Conservation (phyloP, 2,329 filamentous ascomycete genomes). For the Dactylella cylindrospora region DNA sequence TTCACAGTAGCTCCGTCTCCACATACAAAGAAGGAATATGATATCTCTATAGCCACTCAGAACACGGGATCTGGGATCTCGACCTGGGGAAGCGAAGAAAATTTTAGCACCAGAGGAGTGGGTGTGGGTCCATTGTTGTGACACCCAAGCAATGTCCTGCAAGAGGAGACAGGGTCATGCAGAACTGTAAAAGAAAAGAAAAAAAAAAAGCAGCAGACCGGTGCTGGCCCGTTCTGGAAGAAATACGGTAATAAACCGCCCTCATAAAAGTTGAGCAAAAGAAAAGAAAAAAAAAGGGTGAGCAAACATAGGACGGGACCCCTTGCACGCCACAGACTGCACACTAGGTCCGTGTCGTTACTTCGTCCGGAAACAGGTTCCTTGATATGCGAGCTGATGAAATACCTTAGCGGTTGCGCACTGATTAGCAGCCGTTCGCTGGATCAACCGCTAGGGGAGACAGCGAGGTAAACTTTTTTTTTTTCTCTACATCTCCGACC, state of each 20-base stretch:
- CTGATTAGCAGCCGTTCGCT: slow-evolving; percentile 13
- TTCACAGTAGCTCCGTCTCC: slow-evolving; percentile 38
- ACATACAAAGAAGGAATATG: slow-evolving; percentile 24
- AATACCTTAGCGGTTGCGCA: slow-evolving; percentile 33
- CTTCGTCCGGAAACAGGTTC: slow-evolving; percentile 39
- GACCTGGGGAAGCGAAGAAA: slow-evolving; percentile 44
- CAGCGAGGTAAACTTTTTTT: slow-evolving; percentile 27
- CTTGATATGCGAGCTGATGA: slow-evolving; percentile 41
- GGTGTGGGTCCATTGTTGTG: slow-evolving; percentile 37
- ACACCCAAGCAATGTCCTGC: slow-evolving; percentile 14
- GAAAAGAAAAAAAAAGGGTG: no score
- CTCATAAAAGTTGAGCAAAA: no score
- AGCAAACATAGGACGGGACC: slow-evolving; percentile 4
- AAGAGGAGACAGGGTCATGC: slow-evolving; percentile 11
- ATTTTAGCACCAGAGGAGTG: slow-evolving; percentile 33
- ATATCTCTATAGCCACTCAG: slow-evolving; percentile 31
- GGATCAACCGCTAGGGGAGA: slow-evolving; percentile 20
- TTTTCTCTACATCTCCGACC: slow-evolving; percentile 33
- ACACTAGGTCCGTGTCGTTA: slow-evolving; percentile 26
- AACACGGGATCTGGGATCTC: slow-evolving; percentile 43
- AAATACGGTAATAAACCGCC: slow-evolving; percentile 19
- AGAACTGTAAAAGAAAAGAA: neutral
- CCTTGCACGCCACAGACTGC: slow-evolving; percentile 24
- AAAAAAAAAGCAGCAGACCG: no score
- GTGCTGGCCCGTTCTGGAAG: slow-evolving; percentile 28